Base-by-base conservation (phyloP, 2,329 filamentous ascomycete species). In the Neofusicoccum kwambonambiense region DNA sequence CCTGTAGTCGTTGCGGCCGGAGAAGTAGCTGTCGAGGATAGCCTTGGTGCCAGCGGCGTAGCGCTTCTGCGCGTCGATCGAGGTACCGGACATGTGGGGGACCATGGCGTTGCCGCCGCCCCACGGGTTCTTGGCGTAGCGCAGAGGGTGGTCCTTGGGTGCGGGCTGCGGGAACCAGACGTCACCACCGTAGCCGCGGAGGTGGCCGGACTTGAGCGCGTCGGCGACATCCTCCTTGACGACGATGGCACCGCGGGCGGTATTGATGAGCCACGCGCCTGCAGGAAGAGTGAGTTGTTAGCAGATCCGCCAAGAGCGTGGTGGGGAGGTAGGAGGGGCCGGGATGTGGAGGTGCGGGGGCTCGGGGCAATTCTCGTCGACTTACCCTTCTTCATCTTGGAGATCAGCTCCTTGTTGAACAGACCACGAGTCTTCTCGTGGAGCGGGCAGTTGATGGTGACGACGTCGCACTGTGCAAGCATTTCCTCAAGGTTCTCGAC, bases 381-480 rank as follows among this genome's bases (percentile, higher is more conserved):
- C 85, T 72, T 78, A 89, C 90, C 93, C 79, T 90, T 90, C 91
- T 98, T 98, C 95, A 98, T 99, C 91, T 98, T 97, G 81, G 88
- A 85, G 78, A 98, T 94, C 74, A 98, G 86, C 56, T 98, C 92
- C 90, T 97, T 97, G 90, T 98, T 97, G 87, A 98, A 98, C 69
- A 99, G 82, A 72, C 94, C 94, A 68, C 89, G 87, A 41, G 95
- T 99, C 88, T 96, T 96, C 87, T 98, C 94, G 85, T 99, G 95
- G 69, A 99, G 88, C 62, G 95, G 95, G 87, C 93, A 97, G 89
- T 99, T 99, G 85, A 99, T 98, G 77, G 95, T 99, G 80, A 99
- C 94, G 68, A 98, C 87, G 73, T 98, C 95, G 79, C 94, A 98
- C 85, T 96, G 92, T 45, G 87, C 85, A 68, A 99, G 82, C 88